These are phyloP conservation scores for Fraxinus velutina DNA, from an alignment of 305 asterid genomes.

Conservation along the genomic window DNA sequence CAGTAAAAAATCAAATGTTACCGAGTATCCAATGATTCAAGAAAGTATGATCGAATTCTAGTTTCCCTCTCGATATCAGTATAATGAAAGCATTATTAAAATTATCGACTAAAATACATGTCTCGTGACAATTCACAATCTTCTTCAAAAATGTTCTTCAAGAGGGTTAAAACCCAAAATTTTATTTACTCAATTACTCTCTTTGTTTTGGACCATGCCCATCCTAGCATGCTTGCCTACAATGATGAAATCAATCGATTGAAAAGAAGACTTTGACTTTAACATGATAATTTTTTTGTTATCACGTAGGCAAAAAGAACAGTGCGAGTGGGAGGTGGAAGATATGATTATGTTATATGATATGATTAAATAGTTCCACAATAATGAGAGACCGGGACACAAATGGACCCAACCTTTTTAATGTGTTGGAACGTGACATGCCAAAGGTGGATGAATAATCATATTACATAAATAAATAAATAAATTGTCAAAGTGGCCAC, in stretches of 20 bases:
- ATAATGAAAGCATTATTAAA: background rate
- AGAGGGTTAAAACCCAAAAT: background rate
- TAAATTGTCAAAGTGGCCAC: conserved; percentile 31
- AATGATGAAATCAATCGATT: background rate
- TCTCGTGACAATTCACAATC: background rate
- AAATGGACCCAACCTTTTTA: conserved; percentile 36
- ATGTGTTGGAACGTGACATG: conserved; percentile 34
- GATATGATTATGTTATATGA: conserved; percentile 19
- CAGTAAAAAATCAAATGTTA: background rate
- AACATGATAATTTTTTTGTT: background rate
- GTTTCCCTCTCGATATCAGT: background rate
- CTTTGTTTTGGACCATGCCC: background rate
- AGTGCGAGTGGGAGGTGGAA: conserved; percentile 19
- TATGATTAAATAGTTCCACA: conserved; percentile 20
- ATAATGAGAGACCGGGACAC: conserved; percentile 31
- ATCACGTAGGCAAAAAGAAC: background rate
- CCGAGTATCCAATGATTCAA: background rate
- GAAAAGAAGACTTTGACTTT: conserved; percentile 2
- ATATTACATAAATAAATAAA: background rate
- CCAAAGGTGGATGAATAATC: conserved; percentile 28
- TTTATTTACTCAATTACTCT: background rate
- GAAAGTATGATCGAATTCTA: background rate
- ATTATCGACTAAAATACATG: background rate
- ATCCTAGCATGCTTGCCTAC: conserved; percentile 5
- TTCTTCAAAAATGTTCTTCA: background rate